phyloP scores from a whole-genome alignment of 768 basidiomycete species.

The Asterophora lycoperdoides region DNA sequence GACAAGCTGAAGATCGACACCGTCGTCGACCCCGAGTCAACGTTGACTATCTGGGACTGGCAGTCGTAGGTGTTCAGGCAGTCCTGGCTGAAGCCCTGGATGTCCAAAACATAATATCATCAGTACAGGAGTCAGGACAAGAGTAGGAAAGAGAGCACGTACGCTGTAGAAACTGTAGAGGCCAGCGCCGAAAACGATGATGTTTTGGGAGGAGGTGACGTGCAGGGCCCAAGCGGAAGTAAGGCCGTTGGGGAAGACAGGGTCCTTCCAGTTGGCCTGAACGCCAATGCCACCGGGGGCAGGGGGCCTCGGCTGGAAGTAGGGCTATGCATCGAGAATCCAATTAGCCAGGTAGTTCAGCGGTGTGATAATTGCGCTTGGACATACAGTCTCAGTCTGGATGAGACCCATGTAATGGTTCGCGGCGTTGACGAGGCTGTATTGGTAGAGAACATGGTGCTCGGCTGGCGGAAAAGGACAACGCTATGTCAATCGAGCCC shows the following conservation, averaged over 20 bases:
- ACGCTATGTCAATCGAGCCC: neutral
- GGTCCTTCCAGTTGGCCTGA: constrained; percentile 48
- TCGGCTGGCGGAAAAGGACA: constrained; percentile 40
- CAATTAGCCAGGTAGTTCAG: neutral
- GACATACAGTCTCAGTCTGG: constrained; percentile 70
- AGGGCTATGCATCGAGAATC: constrained; percentile 42
- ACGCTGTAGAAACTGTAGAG: constrained; percentile 69
- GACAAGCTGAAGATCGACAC: constrained; percentile 55
- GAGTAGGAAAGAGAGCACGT: constrained; percentile 12
- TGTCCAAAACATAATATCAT: too few species aligned
- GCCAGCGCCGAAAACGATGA: constrained; percentile 65
- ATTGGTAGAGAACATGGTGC: constrained; percentile 68
- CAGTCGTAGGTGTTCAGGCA: constrained; percentile 47
- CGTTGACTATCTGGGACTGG: constrained; percentile 52
- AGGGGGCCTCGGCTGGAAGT: constrained; percentile 59
- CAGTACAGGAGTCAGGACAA: too few species aligned
- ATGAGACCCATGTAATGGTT: constrained; percentile 70
- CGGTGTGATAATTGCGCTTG: neutral
- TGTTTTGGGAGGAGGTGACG: constrained; percentile 47
- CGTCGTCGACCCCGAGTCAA: constrained; percentile 45
- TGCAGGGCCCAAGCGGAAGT: constrained; percentile 54
- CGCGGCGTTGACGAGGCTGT: constrained; percentile 54
- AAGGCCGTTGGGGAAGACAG: constrained; percentile 36
- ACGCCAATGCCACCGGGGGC: constrained; percentile 53
- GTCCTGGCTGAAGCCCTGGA: constrained; percentile 47